Evolutionary conservation across 2,329 filamentous ascomycete species (phyloP).

Genomic region (Neopestalotiopsis clavispora): DNA sequence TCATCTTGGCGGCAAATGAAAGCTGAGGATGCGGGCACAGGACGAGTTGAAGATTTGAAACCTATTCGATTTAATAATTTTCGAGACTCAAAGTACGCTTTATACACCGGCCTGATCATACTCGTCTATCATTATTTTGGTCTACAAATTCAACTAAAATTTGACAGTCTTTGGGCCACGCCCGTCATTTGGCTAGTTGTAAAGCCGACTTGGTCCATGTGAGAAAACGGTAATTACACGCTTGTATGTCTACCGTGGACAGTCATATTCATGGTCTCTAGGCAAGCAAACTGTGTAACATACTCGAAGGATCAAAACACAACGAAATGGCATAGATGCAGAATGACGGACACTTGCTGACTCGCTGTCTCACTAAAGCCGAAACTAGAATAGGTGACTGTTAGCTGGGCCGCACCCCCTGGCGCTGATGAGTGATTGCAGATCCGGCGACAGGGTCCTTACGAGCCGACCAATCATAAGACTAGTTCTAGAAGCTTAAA

Average conservation of each 20-base stretch:
- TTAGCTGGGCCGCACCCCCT: neutral
- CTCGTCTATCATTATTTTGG: neutral
- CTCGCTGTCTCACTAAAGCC: neutral
- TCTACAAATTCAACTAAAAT: neutral
- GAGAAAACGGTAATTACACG: neutral
- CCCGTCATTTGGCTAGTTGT: neutral
- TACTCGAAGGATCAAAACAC: neutral
- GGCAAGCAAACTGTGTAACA: neutral
- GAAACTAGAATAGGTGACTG: neutral
- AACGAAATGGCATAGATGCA: neutral
- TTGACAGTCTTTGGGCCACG: neutral
- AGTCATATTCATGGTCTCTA: neutral
- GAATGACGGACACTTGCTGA: neutral
- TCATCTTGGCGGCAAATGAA: constrained; percentile 2
- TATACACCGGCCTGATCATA: neutral
- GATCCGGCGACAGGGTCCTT: constrained; percentile 17
- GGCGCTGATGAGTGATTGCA: neutral
- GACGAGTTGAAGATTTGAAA: neutral
- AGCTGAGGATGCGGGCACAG: neutral
- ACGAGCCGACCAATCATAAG: constrained; percentile 18
- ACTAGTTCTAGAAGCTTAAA: neutral
- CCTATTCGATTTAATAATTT: neutral
- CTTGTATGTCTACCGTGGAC: neutral
- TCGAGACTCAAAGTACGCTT: neutral
- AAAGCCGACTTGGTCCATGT: neutral